Evolutionary conservation across 352 stramenopile species (phyloP).

Genomic region (Globisporangium uncinulatum): DNA sequence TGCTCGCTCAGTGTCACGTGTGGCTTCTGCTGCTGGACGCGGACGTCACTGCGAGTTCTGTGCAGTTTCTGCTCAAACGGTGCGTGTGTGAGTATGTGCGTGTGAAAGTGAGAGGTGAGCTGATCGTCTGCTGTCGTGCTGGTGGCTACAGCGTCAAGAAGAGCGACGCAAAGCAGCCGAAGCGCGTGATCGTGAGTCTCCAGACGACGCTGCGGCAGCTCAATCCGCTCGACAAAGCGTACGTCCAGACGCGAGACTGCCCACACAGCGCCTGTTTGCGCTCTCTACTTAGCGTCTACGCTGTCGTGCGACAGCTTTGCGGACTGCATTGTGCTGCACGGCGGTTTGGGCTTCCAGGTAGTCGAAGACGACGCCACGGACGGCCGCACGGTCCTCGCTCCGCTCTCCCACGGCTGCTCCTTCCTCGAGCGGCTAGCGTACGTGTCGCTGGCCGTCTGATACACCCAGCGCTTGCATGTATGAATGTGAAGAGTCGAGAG

Average conservation of each 20-base stretch:
- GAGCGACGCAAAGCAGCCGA: constrained; percentile 20
- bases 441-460: not conserved
- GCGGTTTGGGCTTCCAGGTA: constrained; percentile 70
- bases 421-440: constrained; percentile 77
- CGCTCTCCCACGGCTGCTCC: constrained; percentile 63
- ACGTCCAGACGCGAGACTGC: not conserved
- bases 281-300: not conserved
- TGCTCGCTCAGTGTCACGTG: constrained; percentile 43
- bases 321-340: constrained; percentile 58
- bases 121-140: not conserved
- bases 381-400: constrained; percentile 35
- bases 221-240: constrained; percentile 49
- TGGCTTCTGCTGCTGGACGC: constrained; percentile 61
- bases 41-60: constrained; percentile 24
- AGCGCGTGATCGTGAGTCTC: constrained; percentile 55
- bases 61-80: constrained; percentile 46
- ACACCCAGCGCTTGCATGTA: not conserved
- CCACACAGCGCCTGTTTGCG: not conserved
- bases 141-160: constrained; percentile 13
- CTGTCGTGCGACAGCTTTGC: constrained; percentile 33
- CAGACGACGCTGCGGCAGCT: constrained; percentile 57
- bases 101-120: not conserved
- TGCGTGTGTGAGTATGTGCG: constrained; percentile 2
- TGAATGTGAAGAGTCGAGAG: not conserved
- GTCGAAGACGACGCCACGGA: constrained; percentile 39